Evolutionary conservation across 768 basidiomycete species (phyloP).

Genomic region (Mycena sanguinolenta): DNA sequence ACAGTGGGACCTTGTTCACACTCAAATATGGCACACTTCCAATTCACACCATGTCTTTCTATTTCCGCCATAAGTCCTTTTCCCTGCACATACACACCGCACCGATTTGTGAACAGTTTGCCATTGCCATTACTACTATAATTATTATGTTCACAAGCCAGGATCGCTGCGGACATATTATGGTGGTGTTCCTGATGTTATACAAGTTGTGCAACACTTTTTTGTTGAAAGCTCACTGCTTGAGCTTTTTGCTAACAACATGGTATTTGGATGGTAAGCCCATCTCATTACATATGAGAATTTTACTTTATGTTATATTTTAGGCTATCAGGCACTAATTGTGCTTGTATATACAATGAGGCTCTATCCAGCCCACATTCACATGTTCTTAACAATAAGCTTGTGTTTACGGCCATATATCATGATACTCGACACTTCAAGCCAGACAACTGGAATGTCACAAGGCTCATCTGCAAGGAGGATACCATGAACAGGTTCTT

Average conservation of each 20-base stretch:
- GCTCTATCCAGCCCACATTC: background rate
- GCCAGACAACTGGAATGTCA: background rate
- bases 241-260: background rate
- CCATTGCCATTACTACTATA: conserved; percentile 12
- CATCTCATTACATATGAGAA: background rate
- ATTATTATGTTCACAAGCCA: conserved; percentile 12
- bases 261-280: background rate
- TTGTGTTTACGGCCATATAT: background rate
- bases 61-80: conserved; percentile 2
- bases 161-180: conserved; percentile 27
- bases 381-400: background rate
- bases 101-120: background rate
- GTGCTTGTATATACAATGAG: background rate
- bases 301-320: background rate
- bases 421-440: background rate
- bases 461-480: conserved; percentile 2
- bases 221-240: conserved; percentile 3
- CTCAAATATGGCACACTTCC: conserved; percentile 9
- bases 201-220: conserved; percentile 28
- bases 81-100: no score
- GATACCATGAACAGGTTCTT: conserved; percentile 33
- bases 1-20: conserved; percentile 7
- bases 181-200: conserved; percentile 17
- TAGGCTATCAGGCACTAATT: background rate
- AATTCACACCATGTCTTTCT: conserved; percentile 13